These are phyloP conservation scores for Orbilia javanica DNA, from an alignment of 2,329 filamentous ascomycete genomes.

Conservation along the genomic window DNA sequence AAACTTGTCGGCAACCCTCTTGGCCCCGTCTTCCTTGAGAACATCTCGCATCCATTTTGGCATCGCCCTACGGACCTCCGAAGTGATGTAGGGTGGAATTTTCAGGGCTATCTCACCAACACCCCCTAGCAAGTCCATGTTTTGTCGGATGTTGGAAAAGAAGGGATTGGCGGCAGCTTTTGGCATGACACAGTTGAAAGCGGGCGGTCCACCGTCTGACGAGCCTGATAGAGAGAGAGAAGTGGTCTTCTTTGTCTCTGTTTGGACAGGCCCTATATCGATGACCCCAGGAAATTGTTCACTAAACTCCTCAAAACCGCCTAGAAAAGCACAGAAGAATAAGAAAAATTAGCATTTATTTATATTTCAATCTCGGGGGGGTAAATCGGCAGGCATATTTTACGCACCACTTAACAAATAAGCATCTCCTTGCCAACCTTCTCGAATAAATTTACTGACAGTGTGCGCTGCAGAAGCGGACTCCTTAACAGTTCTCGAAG, in stretches of 20 bases:
- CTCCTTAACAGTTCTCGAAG: slow-evolving; percentile 82
- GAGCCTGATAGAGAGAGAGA: slow-evolving; percentile 62
- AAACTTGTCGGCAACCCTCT: slow-evolving; percentile 84
- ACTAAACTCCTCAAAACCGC: slow-evolving; percentile 83
- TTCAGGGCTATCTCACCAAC: slow-evolving; percentile 78
- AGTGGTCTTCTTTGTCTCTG: slow-evolving; percentile 67
- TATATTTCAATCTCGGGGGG: not conserved
- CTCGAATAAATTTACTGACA: slow-evolving; percentile 88
- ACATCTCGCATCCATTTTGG: slow-evolving; percentile 83
- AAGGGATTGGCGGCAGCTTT: slow-evolving; percentile 84
- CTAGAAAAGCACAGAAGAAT: slow-evolving; percentile 64
- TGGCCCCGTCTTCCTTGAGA: slow-evolving; percentile 77
- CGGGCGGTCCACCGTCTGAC: slow-evolving; percentile 73
- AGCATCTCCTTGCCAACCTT: slow-evolving; percentile 81
- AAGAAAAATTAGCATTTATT: slow-evolving; percentile 37
- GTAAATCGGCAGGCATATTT: not conserved
- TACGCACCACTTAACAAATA: slow-evolving; percentile 74
- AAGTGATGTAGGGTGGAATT: slow-evolving; percentile 60
- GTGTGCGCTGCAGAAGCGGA: slow-evolving; percentile 84
- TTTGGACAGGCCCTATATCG: slow-evolving; percentile 68
- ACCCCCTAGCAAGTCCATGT: slow-evolving; percentile 92
- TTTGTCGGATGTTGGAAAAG: slow-evolving; percentile 95
- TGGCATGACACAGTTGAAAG: slow-evolving; percentile 79
- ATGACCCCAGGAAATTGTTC: slow-evolving; percentile 75
- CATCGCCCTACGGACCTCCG: slow-evolving; percentile 67